Percentiles rank a stretch among this genome's conserved stretches.
Conservation (phyloP, 2,329 filamentous ascomycete species). For the Blumeriella jaapii region DNA sequence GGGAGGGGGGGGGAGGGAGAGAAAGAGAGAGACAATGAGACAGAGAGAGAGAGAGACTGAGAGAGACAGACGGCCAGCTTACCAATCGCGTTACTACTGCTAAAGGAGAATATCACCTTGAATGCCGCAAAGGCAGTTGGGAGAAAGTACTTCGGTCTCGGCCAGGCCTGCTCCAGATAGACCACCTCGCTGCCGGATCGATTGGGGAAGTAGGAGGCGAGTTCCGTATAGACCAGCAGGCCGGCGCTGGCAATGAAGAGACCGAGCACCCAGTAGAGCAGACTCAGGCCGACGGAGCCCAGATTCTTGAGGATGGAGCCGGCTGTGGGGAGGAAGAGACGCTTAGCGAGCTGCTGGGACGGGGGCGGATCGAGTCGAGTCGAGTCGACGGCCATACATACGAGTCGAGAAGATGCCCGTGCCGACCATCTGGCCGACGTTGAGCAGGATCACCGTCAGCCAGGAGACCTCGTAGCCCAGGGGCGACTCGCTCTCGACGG, state of each 20-base stretch:
- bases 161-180: conserved; percentile 57
- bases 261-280: conserved; percentile 56
- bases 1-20: too few species aligned
- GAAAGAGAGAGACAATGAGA: too few species aligned
- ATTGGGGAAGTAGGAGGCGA: conserved; percentile 53
- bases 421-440: conserved; percentile 51
- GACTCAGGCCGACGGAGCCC: conserved; percentile 48
- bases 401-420: conserved; percentile 32
- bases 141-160: conserved; percentile 51
- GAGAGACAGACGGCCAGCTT: too few species aligned
- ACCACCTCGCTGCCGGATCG: conserved; percentile 55
- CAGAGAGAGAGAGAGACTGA: too few species aligned
- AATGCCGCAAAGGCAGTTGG: conserved; percentile 54
- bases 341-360: too few species aligned
- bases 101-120: conserved; percentile 51
- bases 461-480: conserved; percentile 47
- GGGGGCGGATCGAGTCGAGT: neutral
- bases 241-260: conserved; percentile 44
- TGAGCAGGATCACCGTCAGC: conserved; percentile 46
- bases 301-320: conserved; percentile 45
- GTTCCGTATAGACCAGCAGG: conserved; percentile 50
- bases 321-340: conserved; percentile 31
- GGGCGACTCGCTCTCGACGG: conserved; percentile 46
- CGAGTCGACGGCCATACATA: neutral
- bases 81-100: conserved; percentile 51